Percentiles rank a stretch among this genome's conserved stretches.
Conservation (phyloP, 225 moss, liverwort and hornwort species). For the Sphagnum tenellum region DNA sequence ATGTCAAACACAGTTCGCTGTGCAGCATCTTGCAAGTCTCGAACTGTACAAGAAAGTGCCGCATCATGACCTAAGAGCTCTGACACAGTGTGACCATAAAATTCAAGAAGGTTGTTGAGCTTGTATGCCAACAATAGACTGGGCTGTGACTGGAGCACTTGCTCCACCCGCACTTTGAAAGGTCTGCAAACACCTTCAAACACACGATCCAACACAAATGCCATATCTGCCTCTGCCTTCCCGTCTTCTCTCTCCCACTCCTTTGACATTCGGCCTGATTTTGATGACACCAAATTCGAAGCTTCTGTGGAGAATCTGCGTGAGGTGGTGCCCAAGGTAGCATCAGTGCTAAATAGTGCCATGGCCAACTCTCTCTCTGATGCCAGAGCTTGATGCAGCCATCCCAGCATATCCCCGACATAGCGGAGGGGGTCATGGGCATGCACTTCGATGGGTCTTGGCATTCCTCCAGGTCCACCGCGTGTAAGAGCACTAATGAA, state of each 20-base stretch:
- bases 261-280: slow-evolving; percentile 37
- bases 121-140: slow-evolving; percentile 86
- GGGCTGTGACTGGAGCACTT: slow-evolving; percentile 95
- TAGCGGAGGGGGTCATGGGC: slow-evolving; percentile 97
- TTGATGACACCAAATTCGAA: slow-evolving; percentile 45
- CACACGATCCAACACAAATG: slow-evolving; percentile 84
- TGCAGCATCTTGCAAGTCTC: slow-evolving; percentile 86
- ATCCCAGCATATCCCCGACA: slow-evolving; percentile 98
- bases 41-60: slow-evolving; percentile 77
- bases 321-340: slow-evolving; percentile 61
- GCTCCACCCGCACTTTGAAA: slow-evolving; percentile 97
- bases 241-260: slow-evolving; percentile 71
- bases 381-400: slow-evolving; percentile 99
- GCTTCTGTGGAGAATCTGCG: slow-evolving; percentile 76
- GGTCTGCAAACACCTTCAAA: slow-evolving; percentile 98
- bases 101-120: slow-evolving; percentile 90
- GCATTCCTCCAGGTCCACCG: slow-evolving; percentile 99
- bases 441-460: slow-evolving; percentile 98
- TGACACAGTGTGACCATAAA: slow-evolving; percentile 84
- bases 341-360: slow-evolving; percentile 87
- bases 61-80: slow-evolving; percentile 77
- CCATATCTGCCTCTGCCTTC: slow-evolving; percentile 80
- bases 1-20: slow-evolving; percentile 86
- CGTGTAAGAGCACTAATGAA: slow-evolving; percentile 95
- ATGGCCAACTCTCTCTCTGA: slow-evolving; percentile 92